phyloP scores from a whole-genome alignment of 306 rosid genomes.

The Vigna trinervia region DNA sequence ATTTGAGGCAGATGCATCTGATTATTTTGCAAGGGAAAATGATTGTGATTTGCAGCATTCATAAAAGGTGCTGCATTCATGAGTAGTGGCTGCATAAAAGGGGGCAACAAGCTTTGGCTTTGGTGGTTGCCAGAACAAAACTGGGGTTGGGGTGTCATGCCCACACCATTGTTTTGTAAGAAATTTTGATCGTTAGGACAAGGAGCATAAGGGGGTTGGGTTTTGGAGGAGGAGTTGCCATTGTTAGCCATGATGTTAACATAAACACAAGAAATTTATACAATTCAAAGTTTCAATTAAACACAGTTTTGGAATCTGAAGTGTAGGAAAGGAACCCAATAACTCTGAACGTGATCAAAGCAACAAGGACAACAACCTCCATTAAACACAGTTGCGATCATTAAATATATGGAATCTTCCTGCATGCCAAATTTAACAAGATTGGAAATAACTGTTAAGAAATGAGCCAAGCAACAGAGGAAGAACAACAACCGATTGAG shows the following conservation, averaged over 20 bases:
- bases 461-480: too few relatives aligned
- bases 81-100: constrained; percentile 53
- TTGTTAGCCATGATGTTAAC: constrained; percentile 36
- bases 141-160: constrained; percentile 57
- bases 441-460: too few relatives aligned
- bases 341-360: background rate
- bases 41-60: constrained; percentile 50
- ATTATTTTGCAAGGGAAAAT: constrained; percentile 59
- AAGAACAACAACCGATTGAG: too few relatives aligned
- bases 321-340: background rate
- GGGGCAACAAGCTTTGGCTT: constrained; percentile 42
- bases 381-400: too few relatives aligned
- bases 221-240: constrained; percentile 39
- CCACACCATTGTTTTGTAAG: constrained; percentile 58
- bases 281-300: background rate
- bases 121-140: constrained; percentile 51
- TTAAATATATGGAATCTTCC: too few relatives aligned
- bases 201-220: constrained; percentile 50
- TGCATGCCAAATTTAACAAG: too few relatives aligned
- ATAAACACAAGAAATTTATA: constrained; percentile 8
- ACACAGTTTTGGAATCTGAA: background rate
- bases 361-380: background rate
- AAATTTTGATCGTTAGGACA: constrained; percentile 47
- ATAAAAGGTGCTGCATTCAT: constrained; percentile 54
- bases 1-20: constrained; percentile 54